phyloP scores from a whole-genome alignment of 371 early-diverging fungal species.

The Funneliformis caledonium region DNA sequence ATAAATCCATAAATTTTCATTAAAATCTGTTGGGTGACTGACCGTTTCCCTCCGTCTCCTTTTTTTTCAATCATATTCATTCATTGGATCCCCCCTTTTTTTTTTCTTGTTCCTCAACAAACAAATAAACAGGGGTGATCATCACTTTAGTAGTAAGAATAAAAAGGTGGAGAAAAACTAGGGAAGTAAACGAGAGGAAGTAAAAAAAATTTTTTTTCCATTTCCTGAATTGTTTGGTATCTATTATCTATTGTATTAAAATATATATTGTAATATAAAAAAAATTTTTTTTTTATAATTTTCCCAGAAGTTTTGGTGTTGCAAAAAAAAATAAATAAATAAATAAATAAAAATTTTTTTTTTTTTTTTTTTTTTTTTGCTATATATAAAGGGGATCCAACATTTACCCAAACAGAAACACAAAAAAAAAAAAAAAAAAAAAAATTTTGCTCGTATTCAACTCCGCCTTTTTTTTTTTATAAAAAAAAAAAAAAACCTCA shows the following conservation, averaged over 20 bases:
- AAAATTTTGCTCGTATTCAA: neutral
- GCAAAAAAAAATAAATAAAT: too few species aligned
- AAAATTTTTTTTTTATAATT: conserved; percentile 1
- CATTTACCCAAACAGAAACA: neutral
- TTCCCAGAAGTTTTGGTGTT: neutral
- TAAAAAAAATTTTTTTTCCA: too few species aligned
- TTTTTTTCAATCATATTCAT: neutral
- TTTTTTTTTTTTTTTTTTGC: neutral
- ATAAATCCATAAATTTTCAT: neutral
- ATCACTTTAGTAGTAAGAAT: neutral
- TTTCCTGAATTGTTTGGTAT: too few species aligned
- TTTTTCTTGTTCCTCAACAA: conserved; percentile 32
- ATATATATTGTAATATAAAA: neutral
- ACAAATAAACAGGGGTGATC: conserved; percentile 28
- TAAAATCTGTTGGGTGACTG: neutral
- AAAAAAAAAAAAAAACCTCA: too few species aligned
- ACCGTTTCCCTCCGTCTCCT: neutral
- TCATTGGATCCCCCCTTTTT: neutral
- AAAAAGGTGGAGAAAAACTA: neutral
- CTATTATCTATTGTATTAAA: neutral
- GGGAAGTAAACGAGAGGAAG: too few species aligned
- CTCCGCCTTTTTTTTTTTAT: too few species aligned
- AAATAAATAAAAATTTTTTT: too few species aligned
- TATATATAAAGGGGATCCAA: conserved; percentile 1
- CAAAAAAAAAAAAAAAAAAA: neutral